phyloP scores from a whole-genome alignment of 2,329 filamentous ascomycete genomes.

The Elsinoe australis region DNA sequence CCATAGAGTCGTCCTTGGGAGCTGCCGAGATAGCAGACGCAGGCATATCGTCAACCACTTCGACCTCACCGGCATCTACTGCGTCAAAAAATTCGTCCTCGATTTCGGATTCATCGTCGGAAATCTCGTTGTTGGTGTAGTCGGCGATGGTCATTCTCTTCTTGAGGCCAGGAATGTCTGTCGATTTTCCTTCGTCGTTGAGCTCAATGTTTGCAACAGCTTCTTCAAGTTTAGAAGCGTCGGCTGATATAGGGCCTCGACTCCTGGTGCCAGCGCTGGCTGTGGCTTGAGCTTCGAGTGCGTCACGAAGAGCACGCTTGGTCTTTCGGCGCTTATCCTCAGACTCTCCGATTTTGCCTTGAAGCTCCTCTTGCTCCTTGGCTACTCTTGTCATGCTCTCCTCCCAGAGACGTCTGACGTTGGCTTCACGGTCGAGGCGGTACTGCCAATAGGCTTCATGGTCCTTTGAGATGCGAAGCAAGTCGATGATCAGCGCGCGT shows the following conservation, averaged over 20 bases:
- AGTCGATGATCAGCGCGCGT: slow-evolving; percentile 72
- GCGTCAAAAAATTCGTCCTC: slow-evolving; percentile 97
- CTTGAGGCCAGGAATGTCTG: slow-evolving; percentile 29
- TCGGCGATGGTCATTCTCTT: slow-evolving; percentile 62
- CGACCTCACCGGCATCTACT: slow-evolving; percentile 84
- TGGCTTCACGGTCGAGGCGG: slow-evolving; percentile 79
- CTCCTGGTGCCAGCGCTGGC: slow-evolving; percentile 19
- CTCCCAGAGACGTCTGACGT: slow-evolving; percentile 94
- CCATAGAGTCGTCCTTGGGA: slow-evolving; percentile 22
- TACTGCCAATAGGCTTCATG: slow-evolving; percentile 97
- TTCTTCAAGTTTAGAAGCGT: slow-evolving; percentile 17
- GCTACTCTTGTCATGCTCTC: slow-evolving; percentile 98
- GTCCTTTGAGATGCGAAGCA: slow-evolving; percentile 86
- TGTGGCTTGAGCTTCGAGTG: slow-evolving; percentile 52
- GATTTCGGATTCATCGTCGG: slow-evolving; percentile 70
- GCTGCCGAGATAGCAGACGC: slow-evolving; percentile 31
- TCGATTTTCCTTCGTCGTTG: slow-evolving; percentile 17
- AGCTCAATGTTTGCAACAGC: slow-evolving; percentile 19
- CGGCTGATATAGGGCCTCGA: slow-evolving; percentile 16
- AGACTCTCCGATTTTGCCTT: slow-evolving; percentile 78
- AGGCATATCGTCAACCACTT: slow-evolving; percentile 63
- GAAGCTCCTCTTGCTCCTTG: slow-evolving; percentile 83
- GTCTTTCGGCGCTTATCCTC: slow-evolving; percentile 85
- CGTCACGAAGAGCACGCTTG: slow-evolving; percentile 81
- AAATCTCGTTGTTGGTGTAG: slow-evolving; percentile 58